Conservation (phyloP, 805 yeast species). For the Metschnikowia anglica region DNA sequence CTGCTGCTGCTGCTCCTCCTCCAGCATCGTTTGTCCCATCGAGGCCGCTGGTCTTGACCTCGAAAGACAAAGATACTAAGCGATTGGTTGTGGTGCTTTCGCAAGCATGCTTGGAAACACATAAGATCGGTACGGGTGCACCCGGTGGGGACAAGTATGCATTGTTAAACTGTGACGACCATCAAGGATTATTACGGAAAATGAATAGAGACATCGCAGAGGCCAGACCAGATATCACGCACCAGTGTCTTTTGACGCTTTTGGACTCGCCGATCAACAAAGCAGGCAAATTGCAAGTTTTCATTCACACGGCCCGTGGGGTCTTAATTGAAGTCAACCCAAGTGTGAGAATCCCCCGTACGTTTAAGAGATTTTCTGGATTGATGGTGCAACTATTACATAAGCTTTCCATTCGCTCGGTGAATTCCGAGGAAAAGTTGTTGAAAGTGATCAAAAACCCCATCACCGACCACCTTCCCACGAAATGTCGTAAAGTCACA, state of each 20-base stretch:
- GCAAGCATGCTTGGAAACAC: constrained; percentile 94
- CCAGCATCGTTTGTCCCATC: constrained; percentile 80
- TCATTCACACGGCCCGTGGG: constrained; percentile 92
- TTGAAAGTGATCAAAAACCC: constrained; percentile 95
- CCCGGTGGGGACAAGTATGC: constrained; percentile 89
- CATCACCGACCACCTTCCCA: constrained; percentile 93
- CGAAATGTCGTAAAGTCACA: constrained; percentile 91
- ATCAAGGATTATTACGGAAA: constrained; percentile 89
- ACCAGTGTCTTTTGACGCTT: constrained; percentile 91
- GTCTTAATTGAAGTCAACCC: constrained; percentile 96
- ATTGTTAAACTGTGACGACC: constrained; percentile 94
- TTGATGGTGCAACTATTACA: constrained; percentile 96
- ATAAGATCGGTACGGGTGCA: constrained; percentile 75
- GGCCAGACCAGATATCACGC: constrained; percentile 99
- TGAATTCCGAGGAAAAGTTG: constrained; percentile 91
- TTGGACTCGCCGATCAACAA: constrained; percentile 97
- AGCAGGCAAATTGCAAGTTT: constrained; percentile 95
- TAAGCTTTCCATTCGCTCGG: constrained; percentile 88
- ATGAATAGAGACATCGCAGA: constrained; percentile 98
- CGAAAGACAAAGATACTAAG: constrained; percentile 83
- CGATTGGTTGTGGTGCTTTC: constrained; percentile 92
- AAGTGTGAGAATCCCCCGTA: constrained; percentile 94
- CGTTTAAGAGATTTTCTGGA: constrained; percentile 96
- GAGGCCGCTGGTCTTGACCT: constrained; percentile 76
- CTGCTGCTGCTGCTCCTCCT: constrained; percentile 12